Percentiles rank a stretch among this genome's conserved stretches.
Evolutionary conservation across 306 rosid genomes (phyloP).

Genomic region (Cicer chorassanicum): DNA sequence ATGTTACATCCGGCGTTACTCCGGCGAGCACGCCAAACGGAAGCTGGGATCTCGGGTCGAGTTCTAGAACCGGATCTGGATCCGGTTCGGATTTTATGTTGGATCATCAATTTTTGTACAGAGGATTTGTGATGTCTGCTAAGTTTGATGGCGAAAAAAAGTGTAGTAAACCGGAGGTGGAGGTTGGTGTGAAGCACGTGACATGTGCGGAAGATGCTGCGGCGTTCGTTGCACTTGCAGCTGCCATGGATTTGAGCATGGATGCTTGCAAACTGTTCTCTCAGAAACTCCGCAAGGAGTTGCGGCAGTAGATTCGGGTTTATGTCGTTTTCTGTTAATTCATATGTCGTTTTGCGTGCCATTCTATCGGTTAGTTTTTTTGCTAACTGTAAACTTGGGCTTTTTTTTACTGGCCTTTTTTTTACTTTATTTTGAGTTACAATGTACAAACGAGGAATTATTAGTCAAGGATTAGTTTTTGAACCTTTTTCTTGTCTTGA

Average conservation of each 20-base stretch:
- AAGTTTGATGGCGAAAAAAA: slow-evolving; percentile 47
- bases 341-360: slow-evolving; percentile 35
- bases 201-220: slow-evolving; percentile 60
- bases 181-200: slow-evolving; percentile 58
- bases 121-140: slow-evolving; percentile 61
- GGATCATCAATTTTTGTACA: slow-evolving; percentile 35
- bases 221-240: slow-evolving; percentile 58
- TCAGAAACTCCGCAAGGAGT: slow-evolving; percentile 56
- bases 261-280: slow-evolving; percentile 59
- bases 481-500: background rate
- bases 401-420: background rate
- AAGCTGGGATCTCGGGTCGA: slow-evolving; percentile 52
- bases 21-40: slow-evolving; percentile 49
- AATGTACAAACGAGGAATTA: slow-evolving; percentile 46
- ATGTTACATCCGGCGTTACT: slow-evolving; percentile 48
- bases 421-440: background rate
- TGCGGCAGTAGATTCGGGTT: slow-evolving; percentile 46
- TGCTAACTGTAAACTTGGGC: background rate
- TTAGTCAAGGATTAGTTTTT: slow-evolving; percentile 23
- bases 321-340: slow-evolving; percentile 36
- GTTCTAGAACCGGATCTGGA: slow-evolving; percentile 40
- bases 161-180: slow-evolving; percentile 55
- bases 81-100: slow-evolving; percentile 46
- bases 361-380: slow-evolving; percentile 17
- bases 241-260: slow-evolving; percentile 60